These are phyloP conservation scores for Escallonia rubra DNA, from an alignment of 129 eudicot genomes.

Conservation along the genomic window DNA sequence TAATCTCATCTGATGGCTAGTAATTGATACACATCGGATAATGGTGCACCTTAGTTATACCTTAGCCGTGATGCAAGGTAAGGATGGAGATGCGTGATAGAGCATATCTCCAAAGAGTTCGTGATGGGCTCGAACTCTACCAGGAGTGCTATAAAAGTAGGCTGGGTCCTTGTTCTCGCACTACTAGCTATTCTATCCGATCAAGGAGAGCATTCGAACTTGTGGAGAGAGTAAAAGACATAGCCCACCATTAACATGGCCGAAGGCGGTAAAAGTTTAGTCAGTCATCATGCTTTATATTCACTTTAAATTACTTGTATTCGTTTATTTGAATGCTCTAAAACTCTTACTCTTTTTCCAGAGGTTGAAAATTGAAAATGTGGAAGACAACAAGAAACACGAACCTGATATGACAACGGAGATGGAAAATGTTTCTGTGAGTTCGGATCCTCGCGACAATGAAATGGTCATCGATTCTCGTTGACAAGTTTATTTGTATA, in stretches of 20 bases:
- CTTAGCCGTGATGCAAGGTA: too few species aligned
- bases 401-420: constrained; percentile 12
- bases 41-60: too few species aligned
- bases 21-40: too few species aligned
- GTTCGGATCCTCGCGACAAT: constrained; percentile 6
- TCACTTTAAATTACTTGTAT: neutral
- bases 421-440: constrained; percentile 20
- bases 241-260: neutral
- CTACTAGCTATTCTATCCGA: neutral
- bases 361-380: constrained; percentile 33
- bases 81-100: too few species aligned
- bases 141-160: too few species aligned
- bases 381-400: constrained; percentile 13
- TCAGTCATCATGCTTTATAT: neutral
- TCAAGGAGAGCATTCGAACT: neutral
- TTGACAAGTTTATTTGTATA: neutral
- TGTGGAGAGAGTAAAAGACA: neutral
- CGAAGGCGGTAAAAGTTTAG: neutral
- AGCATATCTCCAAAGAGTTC: too few species aligned
- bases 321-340: neutral
- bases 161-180: too few species aligned
- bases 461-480: constrained; percentile 26
- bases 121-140: too few species aligned
- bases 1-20: too few species aligned
- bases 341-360: neutral